Evolutionary conservation across 2,329 filamentous ascomycete species (phyloP).

Genomic region (Pseudocercospora musae): DNA sequence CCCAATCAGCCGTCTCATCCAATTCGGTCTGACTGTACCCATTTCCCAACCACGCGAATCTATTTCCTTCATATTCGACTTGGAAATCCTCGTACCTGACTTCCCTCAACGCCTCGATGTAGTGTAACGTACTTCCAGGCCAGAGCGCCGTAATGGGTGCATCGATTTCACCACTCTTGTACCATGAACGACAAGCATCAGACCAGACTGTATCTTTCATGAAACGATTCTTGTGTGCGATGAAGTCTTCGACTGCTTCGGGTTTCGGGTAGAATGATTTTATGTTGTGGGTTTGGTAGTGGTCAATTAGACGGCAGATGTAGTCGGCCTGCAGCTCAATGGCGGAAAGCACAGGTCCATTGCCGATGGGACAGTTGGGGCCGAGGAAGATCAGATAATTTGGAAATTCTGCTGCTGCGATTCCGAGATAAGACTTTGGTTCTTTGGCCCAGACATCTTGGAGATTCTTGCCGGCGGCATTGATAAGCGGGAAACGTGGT

Average conservation of each 20-base stretch:
- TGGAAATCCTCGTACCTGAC: slow-evolving; percentile 48
- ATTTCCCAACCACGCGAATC: slow-evolving; percentile 20
- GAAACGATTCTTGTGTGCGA: slow-evolving; percentile 32
- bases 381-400: slow-evolving; percentile 20
- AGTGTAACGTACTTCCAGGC: slow-evolving; percentile 19
- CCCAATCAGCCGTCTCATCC: slow-evolving; percentile 14
- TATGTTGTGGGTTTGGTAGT: slow-evolving; percentile 22
- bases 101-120: slow-evolving; percentile 30
- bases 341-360: slow-evolving; percentile 14
- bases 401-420: slow-evolving; percentile 15
- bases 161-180: slow-evolving; percentile 43
- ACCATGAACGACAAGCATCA: slow-evolving; percentile 50
- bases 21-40: slow-evolving; percentile 22
- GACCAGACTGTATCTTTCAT: slow-evolving; percentile 18
- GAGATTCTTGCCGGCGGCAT: slow-evolving; percentile 8
- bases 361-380: slow-evolving; percentile 18
- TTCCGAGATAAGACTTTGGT: slow-evolving; percentile 14
- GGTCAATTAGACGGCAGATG: slow-evolving; percentile 17
- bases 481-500: slow-evolving; percentile 16
- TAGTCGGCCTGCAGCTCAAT: slow-evolving; percentile 20
- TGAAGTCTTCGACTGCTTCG: slow-evolving; percentile 42
- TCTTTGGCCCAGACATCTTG: slow-evolving; percentile 17
- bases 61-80: slow-evolving; percentile 30
- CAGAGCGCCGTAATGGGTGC: slow-evolving; percentile 7
- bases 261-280: slow-evolving; percentile 37